These are phyloP conservation scores for Alopecurus myosuroides DNA, from an alignment of 176 grass and related monocot species.

Conservation along the genomic window DNA sequence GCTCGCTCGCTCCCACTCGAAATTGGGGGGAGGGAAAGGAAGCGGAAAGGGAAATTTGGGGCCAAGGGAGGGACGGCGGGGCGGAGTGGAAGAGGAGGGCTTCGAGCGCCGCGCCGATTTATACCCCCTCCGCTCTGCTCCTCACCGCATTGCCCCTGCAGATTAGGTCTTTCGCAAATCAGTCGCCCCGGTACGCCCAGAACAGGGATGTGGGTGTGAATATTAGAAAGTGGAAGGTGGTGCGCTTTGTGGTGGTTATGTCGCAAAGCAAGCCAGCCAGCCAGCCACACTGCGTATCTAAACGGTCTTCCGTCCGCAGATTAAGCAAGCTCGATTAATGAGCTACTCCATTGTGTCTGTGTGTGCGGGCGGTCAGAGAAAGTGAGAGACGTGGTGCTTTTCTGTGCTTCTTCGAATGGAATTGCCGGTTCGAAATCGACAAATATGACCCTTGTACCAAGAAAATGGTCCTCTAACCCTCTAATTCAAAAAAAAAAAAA, in stretches of 20 bases:
- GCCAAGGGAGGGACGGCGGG: not conserved
- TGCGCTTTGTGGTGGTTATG: fast-evolving
- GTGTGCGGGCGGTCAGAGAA: too few relatives aligned
- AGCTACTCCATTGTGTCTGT: too few relatives aligned
- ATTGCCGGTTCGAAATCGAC: too few relatives aligned
- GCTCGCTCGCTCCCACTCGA: not conserved
- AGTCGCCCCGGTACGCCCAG: fast-evolving
- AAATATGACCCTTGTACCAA: too few relatives aligned
- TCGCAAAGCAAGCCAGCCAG: not conserved
- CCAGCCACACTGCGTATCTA: too few relatives aligned
- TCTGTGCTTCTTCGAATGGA: too few relatives aligned
- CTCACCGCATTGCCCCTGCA: slow-evolving; percentile 11
- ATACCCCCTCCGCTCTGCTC: slow-evolving; percentile 17
- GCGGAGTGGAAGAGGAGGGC: not conserved
- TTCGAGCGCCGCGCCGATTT: slow-evolving; percentile 44
- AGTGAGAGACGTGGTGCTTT: too few relatives aligned
- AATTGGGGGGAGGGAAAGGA: not conserved
- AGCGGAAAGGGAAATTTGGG: not conserved
- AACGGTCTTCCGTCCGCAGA: not conserved
- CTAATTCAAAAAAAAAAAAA: too few relatives aligned
- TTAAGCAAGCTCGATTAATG: too few relatives aligned
- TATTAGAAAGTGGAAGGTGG: fast-evolving
- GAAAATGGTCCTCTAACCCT: too few relatives aligned
- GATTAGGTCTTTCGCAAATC: fast-evolving
- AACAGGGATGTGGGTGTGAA: fast-evolving